Evolutionary conservation across 108 stramenopile species (phyloP).

Genomic region (Conticribra guillardii): DNA sequence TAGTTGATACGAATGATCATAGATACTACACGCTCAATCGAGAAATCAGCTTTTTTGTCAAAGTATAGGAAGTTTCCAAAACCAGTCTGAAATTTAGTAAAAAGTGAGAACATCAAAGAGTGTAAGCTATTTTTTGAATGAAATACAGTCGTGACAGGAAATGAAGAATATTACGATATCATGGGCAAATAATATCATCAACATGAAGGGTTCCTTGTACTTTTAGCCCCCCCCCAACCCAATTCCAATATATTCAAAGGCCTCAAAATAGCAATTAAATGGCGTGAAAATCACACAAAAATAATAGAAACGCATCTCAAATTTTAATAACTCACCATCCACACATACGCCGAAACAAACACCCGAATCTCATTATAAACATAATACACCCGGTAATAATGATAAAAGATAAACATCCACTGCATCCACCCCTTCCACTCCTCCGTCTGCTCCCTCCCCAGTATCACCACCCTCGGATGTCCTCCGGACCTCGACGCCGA

Average conservation of each 20-base stretch:
- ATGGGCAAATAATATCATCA: too few species aligned
- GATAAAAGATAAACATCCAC: slow-evolving; percentile 86
- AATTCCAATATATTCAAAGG: too few species aligned
- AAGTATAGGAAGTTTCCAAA: slow-evolving; percentile 94
- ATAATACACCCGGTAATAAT: slow-evolving; percentile 88
- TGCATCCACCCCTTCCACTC: slow-evolving; percentile 99
- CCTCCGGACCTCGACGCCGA: slow-evolving; percentile 45
- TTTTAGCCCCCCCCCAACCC: too few species aligned
- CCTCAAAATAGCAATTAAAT: too few species aligned
- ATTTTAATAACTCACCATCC: slow-evolving; percentile 78
- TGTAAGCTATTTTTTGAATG: neutral
- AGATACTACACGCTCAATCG: slow-evolving; percentile 82
- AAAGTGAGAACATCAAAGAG: neutral
- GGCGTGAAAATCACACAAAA: too few species aligned
- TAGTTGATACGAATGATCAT: slow-evolving; percentile 95
- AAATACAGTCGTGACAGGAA: too few species aligned
- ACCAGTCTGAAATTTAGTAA: slow-evolving; percentile 66
- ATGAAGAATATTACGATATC: too few species aligned
- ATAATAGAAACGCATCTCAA: too few species aligned
- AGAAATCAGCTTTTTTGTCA: slow-evolving; percentile 90
- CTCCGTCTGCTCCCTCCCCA: slow-evolving; percentile 73
- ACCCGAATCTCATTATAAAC: slow-evolving; percentile 94
- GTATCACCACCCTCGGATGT: slow-evolving; percentile 55
- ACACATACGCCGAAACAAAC: slow-evolving; percentile 93
- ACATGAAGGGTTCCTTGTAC: too few species aligned